Percentiles rank a stretch among this genome's conserved stretches.
Conservation (phyloP, 768 basidiomycete species). For the Coprinellus aureogranulatus region DNA sequence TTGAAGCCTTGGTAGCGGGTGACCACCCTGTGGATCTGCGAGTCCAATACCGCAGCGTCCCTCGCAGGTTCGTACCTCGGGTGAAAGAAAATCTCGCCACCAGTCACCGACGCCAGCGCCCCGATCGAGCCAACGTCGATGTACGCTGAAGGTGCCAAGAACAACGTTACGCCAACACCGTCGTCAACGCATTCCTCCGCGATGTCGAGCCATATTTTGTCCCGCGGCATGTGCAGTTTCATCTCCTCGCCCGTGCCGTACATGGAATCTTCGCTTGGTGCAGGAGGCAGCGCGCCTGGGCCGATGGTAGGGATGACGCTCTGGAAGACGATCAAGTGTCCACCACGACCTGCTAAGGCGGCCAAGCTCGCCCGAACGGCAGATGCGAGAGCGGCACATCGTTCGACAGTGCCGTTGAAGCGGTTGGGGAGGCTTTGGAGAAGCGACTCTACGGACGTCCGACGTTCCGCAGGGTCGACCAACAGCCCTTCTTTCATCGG, state of each 20-base stretch:
- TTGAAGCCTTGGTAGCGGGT: constrained; percentile 74
- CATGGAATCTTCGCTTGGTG: constrained; percentile 59
- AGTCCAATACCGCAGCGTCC: constrained; percentile 63
- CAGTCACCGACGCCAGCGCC: constrained; percentile 69
- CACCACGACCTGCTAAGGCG: constrained; percentile 71
- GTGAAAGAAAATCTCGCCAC: constrained; percentile 90
- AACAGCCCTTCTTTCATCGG: constrained; percentile 74
- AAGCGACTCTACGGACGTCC: constrained; percentile 66
- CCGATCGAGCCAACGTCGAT: constrained; percentile 89
- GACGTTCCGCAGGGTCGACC: constrained; percentile 67
- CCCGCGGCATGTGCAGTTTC: constrained; percentile 74
- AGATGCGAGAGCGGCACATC: constrained; percentile 73
- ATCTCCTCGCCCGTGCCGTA: constrained; percentile 88
- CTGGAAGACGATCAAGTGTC: constrained; percentile 74
- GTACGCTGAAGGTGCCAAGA: constrained; percentile 75
- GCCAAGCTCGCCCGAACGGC: constrained; percentile 70
- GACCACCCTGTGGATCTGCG: constrained; percentile 72
- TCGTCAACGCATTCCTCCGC: constrained; percentile 87
- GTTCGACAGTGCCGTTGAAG: constrained; percentile 46
- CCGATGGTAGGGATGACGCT: constrained; percentile 69
- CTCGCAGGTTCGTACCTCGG: constrained; percentile 78
- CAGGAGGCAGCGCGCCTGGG: constrained; percentile 58
- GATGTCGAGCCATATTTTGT: constrained; percentile 73
- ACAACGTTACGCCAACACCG: constrained; percentile 88
- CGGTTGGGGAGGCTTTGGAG: constrained; percentile 64